A percentile compares a stretch with the other conserved stretches of the same genome.
phyloP scores from a whole-genome alignment of 805 yeast species.

The Pichia cephalocereana region DNA sequence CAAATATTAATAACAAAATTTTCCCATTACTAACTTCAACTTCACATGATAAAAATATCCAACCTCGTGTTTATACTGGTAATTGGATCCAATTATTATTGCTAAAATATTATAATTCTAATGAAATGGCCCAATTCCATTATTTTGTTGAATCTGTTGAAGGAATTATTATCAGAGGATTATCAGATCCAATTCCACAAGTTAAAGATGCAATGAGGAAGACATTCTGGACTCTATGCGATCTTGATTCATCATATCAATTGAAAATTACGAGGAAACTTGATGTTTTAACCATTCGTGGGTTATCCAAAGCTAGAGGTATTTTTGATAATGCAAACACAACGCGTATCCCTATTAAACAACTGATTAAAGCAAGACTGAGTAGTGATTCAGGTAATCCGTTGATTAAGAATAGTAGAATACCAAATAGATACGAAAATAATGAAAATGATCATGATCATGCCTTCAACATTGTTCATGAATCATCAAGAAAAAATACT shows the following conservation, averaged over 20 bases:
- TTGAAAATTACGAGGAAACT: conserved; percentile 28
- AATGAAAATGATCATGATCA: not conserved
- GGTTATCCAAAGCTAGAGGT: conserved; percentile 39
- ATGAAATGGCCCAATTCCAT: conserved; percentile 23
- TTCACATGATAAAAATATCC: conserved; percentile 59
- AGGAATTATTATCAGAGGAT: conserved; percentile 46
- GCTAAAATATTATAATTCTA: conserved; percentile 34
- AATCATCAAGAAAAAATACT: not conserved
- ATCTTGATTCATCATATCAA: conserved; percentile 44
- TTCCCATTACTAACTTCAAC: conserved; percentile 42
- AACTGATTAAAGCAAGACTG: not conserved
- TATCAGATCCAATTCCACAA: conserved; percentile 70
- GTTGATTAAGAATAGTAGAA: not conserved
- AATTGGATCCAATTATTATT: conserved; percentile 60
- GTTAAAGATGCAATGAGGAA: conserved; percentile 71
- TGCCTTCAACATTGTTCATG: not conserved
- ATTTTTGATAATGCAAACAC: not conserved
- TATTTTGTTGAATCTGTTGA: conserved; percentile 34
- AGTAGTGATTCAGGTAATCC: not conserved
- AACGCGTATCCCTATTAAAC: not conserved
- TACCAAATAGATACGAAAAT: not conserved
- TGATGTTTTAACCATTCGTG: conserved; percentile 42
- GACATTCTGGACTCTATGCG: conserved; percentile 62
- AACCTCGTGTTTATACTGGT: conserved; percentile 61
- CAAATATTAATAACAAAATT: conserved; percentile 44